Evolutionary conservation across 2,329 filamentous ascomycete genomes (phyloP), one percentile per base, ranked within the genome.

Genomic region (Endoconidiophora laricicola): DNA sequence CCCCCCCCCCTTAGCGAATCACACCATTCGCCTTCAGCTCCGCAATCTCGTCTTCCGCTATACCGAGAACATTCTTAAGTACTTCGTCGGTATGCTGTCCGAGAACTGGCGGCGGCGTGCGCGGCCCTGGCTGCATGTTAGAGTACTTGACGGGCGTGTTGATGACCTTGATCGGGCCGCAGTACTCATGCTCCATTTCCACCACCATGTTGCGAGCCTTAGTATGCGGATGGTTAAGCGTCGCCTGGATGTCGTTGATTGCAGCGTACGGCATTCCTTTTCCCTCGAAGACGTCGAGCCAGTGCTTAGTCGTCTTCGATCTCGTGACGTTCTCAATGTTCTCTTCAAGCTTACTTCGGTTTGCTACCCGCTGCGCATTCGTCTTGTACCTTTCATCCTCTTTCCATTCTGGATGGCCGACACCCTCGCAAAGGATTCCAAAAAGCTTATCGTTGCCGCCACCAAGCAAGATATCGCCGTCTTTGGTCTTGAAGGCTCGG

Each of bases 101-200:
- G 33, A 98, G 66, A 6, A 81, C 83, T 1, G 91, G 91, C 16
- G 91, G 91, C 23, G 84, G 76, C 3, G 71, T 81, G 33, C 90
- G 73, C 38, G 94, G 78, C 3, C 78, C 75, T 0, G 88, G 86
- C 57, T 74, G 79, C 23, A 82, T 83, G 57, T 88, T 79, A 4
- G 87, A 94, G 63, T 87, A 94, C 63, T 98, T 98, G 53, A 98
- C 81, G 0, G 91, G 91, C 0, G 87, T 93, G 60, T 94, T 95
- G 49, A 98, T 82, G 60, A 98, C 69, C 65, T 87, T 88, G 55
- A 98, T 81, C 0, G 81, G 75, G 0, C 91, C 91, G 62, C 90
- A 96, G 6, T 72, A 70, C 4, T 76, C 76, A 61, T 98, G 91
- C 0, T 94, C 76, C 42, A 95, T 70, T 60, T 94, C 83, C 12